A percentile compares a stretch with the other conserved stretches of the same genome.
These are phyloP conservation scores for Zygnema cylindricum DNA, from an alignment of 139 green algal species.

Conservation along the genomic window DNA sequence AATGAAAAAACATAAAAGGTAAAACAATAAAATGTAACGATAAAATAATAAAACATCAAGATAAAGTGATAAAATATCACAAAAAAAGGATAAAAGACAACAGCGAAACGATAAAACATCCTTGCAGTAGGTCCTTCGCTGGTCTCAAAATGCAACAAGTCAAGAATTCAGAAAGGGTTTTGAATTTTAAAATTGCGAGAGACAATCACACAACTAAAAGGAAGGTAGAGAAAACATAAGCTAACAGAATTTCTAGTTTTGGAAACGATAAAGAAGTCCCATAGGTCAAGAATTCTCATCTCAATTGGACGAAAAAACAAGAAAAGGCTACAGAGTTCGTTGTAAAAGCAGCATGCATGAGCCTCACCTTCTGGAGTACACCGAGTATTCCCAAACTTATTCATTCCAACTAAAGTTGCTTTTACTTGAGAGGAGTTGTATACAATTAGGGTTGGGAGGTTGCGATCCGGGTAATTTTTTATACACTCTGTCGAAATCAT, in stretches of 20 bases:
- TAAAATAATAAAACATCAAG: not conserved
- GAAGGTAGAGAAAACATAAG: not conserved
- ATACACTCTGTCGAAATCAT: slow-evolving; percentile 87
- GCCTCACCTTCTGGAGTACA: slow-evolving; percentile 75
- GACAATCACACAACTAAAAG: not conserved
- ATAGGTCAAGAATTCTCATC: not conserved
- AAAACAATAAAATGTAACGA: not conserved
- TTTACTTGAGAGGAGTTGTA: slow-evolving; percentile 79
- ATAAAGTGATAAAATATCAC: not conserved
- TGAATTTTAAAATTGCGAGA: not conserved
- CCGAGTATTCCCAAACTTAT: slow-evolving; percentile 72
- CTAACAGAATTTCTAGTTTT: not conserved
- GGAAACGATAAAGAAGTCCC: not conserved
- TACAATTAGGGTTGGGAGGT: slow-evolving; percentile 89
- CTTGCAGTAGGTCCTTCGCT: not conserved
- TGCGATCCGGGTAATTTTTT: slow-evolving; percentile 83
- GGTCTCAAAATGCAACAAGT: not conserved
- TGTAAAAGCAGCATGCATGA: not conserved
- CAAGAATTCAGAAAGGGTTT: not conserved
- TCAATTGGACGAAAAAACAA: not conserved
- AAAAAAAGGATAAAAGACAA: not conserved
- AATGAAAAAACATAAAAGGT: too few relatives aligned
- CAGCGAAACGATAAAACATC: not conserved
- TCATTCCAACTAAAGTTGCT: slow-evolving; percentile 74
- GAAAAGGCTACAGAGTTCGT: not conserved